Base-by-base conservation (phyloP, 192 early-diverging fungal genomes). In the Linnemannia hyalina region DNA sequence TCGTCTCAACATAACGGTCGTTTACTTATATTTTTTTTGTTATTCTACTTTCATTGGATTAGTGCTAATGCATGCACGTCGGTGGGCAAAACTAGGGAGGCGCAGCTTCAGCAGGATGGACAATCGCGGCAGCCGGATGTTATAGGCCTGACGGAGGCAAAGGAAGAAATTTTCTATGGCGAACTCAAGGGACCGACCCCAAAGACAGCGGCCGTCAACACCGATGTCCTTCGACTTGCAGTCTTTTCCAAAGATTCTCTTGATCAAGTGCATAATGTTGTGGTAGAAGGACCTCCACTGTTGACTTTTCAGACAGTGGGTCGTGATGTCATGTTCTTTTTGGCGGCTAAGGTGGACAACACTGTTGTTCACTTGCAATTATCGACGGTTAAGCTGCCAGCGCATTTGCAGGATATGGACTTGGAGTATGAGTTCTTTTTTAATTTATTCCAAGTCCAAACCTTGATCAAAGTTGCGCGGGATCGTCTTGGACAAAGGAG, bases 81-180 rank as follows among this genome's bases (percentile, higher is more conserved):
- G 3, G 65, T 68, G 1, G 80, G 80, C 9, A 74, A 74, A 42
- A 10, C 2, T 15, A 81, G 74, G 68, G 75, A 81, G 49, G n/a
- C 11, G 11, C 65, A 42, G 13, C 80, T 81, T 42, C 73, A 75
- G 36, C 49, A 81, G 73, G 80, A 75, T 26, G 80, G 80, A 32
- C 80, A 75, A 41, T 75, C 80, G 23, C 65, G 80, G 38, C 73
- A 75, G 29, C 68, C 73, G 1, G 73, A 81, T 57, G 38, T 75
- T 42, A 42, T 81, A 42, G 63, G 73, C 11, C 60, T 44, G 49
- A 57, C 65, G 8, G 4, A 70, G 65, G 47, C 40, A 6, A 42
- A 36, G 29, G 1, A 75, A 63, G 79, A 74, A 68, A n/a, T 81
- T n/a, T 75, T 81, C 55, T 81, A 75, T 70, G 80, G 80, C 9